These are phyloP conservation scores for Guadua angustifolia DNA, from an alignment of 176 grass and related monocot genomes.

Conservation along the genomic window DNA sequence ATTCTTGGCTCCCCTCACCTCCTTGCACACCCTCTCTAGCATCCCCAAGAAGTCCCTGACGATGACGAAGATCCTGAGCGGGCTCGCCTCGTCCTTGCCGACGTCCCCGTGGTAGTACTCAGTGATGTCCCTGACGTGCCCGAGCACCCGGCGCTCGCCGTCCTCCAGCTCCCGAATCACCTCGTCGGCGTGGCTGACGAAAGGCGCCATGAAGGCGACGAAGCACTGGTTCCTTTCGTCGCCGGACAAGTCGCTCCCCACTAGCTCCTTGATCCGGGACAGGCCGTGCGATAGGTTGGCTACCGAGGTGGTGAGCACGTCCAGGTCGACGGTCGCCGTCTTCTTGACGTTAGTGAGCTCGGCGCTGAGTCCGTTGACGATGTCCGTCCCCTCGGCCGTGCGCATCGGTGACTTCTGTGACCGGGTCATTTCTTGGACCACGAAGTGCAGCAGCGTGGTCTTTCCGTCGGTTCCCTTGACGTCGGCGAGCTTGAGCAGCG, in stretches of 20 bases:
- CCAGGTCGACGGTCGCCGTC: constrained; percentile 77
- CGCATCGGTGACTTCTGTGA: constrained; percentile 41
- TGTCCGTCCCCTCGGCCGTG: constrained; percentile 52
- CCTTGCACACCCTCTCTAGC: constrained; percentile 87
- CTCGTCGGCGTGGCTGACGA: constrained; percentile 63
- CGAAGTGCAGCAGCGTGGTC: constrained; percentile 95
- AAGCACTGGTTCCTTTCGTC: constrained; percentile 54
- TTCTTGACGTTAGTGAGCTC: constrained; percentile 87
- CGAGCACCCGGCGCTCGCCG: constrained; percentile 61
- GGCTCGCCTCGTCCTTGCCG: constrained; percentile 78
- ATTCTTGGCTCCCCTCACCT: constrained; percentile 52
- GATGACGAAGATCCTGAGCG: constrained; percentile 91
- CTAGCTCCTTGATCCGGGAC: constrained; percentile 59
- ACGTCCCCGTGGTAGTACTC: constrained; percentile 98
- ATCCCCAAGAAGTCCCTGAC: constrained; percentile 87
- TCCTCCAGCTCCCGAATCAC: constrained; percentile 74
- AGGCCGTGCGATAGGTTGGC: constrained; percentile 64
- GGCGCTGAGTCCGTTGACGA: constrained; percentile 65
- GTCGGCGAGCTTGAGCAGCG: constrained; percentile 89
- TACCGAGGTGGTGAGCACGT: constrained; percentile 79
- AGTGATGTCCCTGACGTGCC: constrained; percentile 81
- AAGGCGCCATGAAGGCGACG: constrained; percentile 57
- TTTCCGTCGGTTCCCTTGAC: constrained; percentile 91
- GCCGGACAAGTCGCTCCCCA: constrained; percentile 30
- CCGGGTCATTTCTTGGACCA: constrained; percentile 84